Conservation (phyloP, 2,329 filamentous ascomycete species). For the Graphiopsis chlorocephala region DNA sequence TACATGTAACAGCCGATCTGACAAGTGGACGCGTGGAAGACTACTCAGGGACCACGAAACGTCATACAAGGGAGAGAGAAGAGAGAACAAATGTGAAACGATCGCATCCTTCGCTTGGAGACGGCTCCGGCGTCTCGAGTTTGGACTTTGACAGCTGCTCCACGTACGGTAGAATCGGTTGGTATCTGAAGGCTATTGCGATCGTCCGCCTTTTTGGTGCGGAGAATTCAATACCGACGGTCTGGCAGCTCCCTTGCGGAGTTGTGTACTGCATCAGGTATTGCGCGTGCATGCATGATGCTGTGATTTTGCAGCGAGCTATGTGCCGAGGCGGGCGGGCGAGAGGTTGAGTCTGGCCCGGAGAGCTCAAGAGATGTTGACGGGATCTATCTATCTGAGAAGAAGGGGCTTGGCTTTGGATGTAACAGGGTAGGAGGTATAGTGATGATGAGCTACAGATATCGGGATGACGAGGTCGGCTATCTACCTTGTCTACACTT, state of each 20-base stretch:
- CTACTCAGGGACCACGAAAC: neutral
- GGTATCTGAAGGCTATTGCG: neutral
- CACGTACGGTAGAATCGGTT: neutral
- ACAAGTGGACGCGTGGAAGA: conserved; percentile 1
- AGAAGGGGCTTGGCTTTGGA: neutral
- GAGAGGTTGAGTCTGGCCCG: conserved; percentile 2
- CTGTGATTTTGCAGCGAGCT: conserved; percentile 2
- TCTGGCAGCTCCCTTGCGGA: neutral
- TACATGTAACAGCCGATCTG: neutral
- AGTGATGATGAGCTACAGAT: neutral
- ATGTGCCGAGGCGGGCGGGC: neutral
- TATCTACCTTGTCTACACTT: neutral
- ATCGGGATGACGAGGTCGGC: neutral
- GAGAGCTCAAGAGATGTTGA: neutral
- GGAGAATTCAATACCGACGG: neutral
- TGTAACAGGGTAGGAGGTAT: neutral
- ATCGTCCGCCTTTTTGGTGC: neutral
- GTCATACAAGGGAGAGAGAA: neutral
- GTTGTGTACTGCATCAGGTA: neutral
- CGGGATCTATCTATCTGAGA: neutral
- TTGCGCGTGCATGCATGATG: conserved; percentile 14
- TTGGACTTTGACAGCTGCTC: neutral
- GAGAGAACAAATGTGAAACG: neutral
- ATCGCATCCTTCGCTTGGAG: neutral
- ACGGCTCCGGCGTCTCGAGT: neutral